Base-by-base conservation (phyloP, 495 filamentous ascomycete genomes). In the Cercophora samala region DNA sequence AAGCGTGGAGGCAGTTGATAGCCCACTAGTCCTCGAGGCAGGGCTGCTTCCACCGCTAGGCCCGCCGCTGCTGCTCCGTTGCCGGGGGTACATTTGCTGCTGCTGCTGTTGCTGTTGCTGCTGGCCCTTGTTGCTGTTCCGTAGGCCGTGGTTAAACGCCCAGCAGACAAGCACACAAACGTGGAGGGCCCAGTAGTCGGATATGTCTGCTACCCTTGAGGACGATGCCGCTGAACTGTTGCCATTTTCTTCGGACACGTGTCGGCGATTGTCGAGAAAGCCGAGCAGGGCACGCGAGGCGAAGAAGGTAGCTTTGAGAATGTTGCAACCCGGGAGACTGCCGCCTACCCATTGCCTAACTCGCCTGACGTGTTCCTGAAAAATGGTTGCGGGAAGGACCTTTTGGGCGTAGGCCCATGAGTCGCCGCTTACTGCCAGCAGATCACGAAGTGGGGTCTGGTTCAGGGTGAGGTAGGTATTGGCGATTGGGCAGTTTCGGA, bases 61-160 rank as follows among this genome's bases (percentile, higher is more conserved):
- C 55, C 63, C 78, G 81, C 74, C 67, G 32, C 65, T 67, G 93
- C 93, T 84, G 63, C 69, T 69, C 24, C 65, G 67, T 25, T 66
- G 67, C 17, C 65, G 51, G 58, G 37, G 46, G 51, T 64, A 81
- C 24, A 32, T 9, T 17, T 21, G 24, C 29, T 65, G 56, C n/a
- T 62, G 24, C 42, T 64, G 62, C 17, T 63, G 58, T 23, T 53
- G 83, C 70, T 88, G 89, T 13, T 63, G 25, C 42, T 64, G 63
- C 21, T 63, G 58, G 3, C 37, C 83, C 71, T 88, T 89, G 76
- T 89, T 88, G 22, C 86, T 87, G 74, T 89, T 91, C 72, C 90
- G 91, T 77, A 89, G 60, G 15, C 69, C 53, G 54, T 24, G 46
- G 55, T 24, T 72, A 63, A 76, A 76, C 15, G 82, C 79, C 82